These are phyloP conservation scores for Platanus orientalis DNA, from an alignment of 164 flowering plant genomes.

Conservation along the genomic window DNA sequence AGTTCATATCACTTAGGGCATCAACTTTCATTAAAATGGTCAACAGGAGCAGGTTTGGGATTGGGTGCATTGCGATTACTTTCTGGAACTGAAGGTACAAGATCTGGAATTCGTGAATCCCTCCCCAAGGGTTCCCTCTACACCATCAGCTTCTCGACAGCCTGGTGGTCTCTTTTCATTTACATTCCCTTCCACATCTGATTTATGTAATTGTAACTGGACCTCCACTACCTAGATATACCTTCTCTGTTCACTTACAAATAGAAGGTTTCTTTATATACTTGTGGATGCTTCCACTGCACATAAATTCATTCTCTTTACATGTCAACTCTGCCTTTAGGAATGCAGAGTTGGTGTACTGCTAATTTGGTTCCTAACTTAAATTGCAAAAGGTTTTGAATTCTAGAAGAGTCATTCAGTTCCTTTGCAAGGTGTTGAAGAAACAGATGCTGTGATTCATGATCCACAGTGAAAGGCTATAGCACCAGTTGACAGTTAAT, in stretches of 20 bases:
- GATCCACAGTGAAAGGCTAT: background rate
- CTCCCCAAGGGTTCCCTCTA: conserved; percentile 47
- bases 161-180: too few relatives aligned
- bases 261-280: background rate
- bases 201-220: background rate
- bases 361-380: background rate
- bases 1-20: conserved; percentile 67
- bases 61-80: conserved; percentile 90
- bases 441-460: background rate
- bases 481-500: background rate
- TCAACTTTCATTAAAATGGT: conserved; percentile 68
- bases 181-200: too few relatives aligned
- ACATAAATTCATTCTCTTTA: background rate
- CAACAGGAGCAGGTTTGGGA: conserved; percentile 89
- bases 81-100: conserved; percentile 53
- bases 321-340: background rate
- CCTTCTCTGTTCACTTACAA: background rate
- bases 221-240: conserved; percentile 2
- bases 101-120: conserved; percentile 71
- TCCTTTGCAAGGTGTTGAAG: background rate
- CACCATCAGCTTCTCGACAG: conserved; percentile 24
- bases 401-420: background rate
- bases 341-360: background rate
- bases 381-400: too few relatives aligned
- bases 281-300: background rate